Percentiles rank a stretch among this genome's conserved stretches.
These are phyloP conservation scores for Gastrolobium villosum DNA, from an alignment of 306 rosid genomes.

Conservation along the genomic window DNA sequence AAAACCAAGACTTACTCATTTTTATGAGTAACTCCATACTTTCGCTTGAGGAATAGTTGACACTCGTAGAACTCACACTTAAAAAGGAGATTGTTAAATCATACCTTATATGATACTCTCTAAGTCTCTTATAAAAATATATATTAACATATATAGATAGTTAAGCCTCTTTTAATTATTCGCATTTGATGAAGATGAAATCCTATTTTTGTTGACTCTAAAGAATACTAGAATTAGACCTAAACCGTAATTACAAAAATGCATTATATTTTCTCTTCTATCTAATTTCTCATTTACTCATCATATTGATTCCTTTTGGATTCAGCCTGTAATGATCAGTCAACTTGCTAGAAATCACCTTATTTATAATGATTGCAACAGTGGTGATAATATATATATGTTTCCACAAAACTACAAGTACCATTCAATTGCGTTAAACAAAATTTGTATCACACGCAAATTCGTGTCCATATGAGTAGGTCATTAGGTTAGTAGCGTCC, in stretches of 20 bases:
- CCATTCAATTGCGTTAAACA: background rate
- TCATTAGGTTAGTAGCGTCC: background rate
- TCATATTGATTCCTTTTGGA: background rate
- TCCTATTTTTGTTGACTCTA: background rate
- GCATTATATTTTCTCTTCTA: background rate
- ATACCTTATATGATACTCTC: background rate
- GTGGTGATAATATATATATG: background rate
- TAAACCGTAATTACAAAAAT: background rate
- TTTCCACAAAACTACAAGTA: conserved; percentile 9
- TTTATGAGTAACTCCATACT: too few relatives aligned
- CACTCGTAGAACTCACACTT: too few relatives aligned
- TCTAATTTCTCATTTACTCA: background rate
- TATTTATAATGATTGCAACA: background rate
- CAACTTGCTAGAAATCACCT: background rate
- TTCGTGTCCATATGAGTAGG: conserved; percentile 20
- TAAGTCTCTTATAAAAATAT: background rate
- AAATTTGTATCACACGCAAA: background rate
- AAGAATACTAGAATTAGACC: background rate
- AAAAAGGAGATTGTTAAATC: background rate
- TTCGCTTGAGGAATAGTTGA: too few relatives aligned
- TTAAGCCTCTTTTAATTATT: background rate
- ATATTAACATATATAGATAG: background rate
- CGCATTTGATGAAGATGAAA: background rate
- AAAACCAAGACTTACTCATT: too few relatives aligned
- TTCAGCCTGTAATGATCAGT: background rate